Percentiles rank a stretch among this genome's conserved stretches.
Evolutionary conservation across 495 filamentous ascomycete genomes (phyloP).

Genomic region (Amorphotheca resinae): DNA sequence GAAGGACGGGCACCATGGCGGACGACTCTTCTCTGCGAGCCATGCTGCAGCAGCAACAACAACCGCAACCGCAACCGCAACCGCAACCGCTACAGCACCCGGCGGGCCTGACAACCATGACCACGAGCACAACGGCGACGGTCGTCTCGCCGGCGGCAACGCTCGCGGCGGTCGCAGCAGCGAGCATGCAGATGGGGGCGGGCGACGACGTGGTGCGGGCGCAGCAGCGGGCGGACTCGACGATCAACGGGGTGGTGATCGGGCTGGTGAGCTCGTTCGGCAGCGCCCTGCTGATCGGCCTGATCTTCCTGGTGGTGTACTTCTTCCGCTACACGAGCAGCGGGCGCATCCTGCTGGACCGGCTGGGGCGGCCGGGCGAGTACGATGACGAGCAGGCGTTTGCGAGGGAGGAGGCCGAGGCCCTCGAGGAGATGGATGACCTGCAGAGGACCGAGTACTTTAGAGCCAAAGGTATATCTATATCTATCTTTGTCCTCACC

Average conservation of each 20-base stretch:
- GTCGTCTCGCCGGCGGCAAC: no score
- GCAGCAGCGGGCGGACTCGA: no score
- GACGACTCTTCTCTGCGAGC: no score
- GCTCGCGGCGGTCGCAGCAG: no score
- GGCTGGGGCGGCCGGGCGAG: slow-evolving; percentile 86
- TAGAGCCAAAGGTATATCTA: slow-evolving; percentile 74
- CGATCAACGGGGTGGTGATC: slow-evolving; percentile 73
- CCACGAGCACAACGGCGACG: no score
- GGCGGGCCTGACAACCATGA: no score
- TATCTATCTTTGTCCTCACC: slow-evolving; percentile 4
- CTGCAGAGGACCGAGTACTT: slow-evolving; percentile 79
- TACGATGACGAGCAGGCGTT: slow-evolving; percentile 96
- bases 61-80: no score
- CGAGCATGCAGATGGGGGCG: no score
- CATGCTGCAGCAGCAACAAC: no score
- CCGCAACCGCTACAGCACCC: no score
- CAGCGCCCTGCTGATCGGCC: slow-evolving; percentile 68
- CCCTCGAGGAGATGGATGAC: slow-evolving; percentile 92
- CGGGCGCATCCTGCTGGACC: slow-evolving; percentile 86
- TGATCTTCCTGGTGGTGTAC: slow-evolving; percentile 76
- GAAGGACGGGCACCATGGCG: no score
- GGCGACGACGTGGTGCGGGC: no score
- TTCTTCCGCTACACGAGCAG: slow-evolving; percentile 85
- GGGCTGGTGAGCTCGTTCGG: slow-evolving; percentile 95
- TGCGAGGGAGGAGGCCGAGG: slow-evolving; percentile 83